Percentiles rank a stretch among this genome's conserved stretches.
Conservation (phyloP, 495 filamentous ascomycete genomes). For the Podospora pseudocomata region DNA sequence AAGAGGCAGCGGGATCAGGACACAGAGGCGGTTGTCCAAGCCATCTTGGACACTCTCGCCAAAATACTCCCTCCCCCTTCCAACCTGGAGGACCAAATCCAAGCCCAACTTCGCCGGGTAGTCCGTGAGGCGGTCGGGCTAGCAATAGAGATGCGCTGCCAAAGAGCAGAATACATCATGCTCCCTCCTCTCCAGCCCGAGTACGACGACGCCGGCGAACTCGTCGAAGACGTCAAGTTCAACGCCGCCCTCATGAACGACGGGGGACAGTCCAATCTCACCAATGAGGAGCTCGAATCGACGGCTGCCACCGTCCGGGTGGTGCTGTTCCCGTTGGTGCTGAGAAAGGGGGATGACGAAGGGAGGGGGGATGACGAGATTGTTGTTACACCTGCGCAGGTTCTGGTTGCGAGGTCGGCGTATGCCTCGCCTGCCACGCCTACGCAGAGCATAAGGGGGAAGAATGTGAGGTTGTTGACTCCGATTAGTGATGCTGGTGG, state of each 20-base stretch:
- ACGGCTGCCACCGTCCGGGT: conserved; percentile 75
- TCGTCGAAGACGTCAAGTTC: conserved; percentile 71
- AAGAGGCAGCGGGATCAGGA: conserved; percentile 72
- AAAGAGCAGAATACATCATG: conserved; percentile 96
- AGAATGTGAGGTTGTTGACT: conserved; percentile 23
- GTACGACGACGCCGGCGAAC: conserved; percentile 88
- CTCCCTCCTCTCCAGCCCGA: conserved; percentile 91
- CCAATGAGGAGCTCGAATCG: conserved; percentile 72
- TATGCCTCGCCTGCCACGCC: conserved; percentile 10
- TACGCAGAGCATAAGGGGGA: not conserved
- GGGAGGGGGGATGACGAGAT: conserved; percentile 86
- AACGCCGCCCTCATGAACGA: conserved; percentile 92
- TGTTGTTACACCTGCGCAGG: conserved; percentile 89
- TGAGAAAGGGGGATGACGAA: conserved; percentile 86
- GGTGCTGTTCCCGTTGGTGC: conserved; percentile 89
- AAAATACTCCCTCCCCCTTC: conserved; percentile 78
- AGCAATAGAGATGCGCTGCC: conserved; percentile 93
- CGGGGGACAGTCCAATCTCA: conserved; percentile 56
- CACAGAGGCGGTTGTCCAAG: conserved; percentile 82
- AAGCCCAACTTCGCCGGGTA: conserved; percentile 77
- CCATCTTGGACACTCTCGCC: conserved; percentile 73
- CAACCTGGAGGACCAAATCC: conserved; percentile 67
- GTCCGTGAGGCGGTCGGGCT: conserved; percentile 78
- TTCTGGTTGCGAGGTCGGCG: conserved; percentile 57
- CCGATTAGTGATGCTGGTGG: conserved; percentile 30